Percentiles rank a stretch among this genome's conserved stretches.
phyloP scores from a whole-genome alignment of 495 filamentous ascomycete species.

The Aspergillus panamensis region DNA sequence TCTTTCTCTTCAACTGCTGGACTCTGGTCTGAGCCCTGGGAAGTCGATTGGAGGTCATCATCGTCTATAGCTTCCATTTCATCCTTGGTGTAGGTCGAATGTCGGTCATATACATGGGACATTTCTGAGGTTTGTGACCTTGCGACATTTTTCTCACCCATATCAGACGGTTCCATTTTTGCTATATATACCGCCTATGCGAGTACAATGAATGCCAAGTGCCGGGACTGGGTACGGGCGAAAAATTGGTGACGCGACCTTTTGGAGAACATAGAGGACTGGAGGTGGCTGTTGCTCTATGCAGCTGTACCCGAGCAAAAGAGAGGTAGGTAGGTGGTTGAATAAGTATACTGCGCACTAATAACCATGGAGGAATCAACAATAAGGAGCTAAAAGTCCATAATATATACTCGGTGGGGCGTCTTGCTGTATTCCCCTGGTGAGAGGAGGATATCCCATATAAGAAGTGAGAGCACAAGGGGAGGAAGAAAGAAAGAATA shows the following conservation, averaged over 20 bases:
- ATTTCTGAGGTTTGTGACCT: background rate
- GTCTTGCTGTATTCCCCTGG: too few species aligned
- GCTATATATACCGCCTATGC: background rate
- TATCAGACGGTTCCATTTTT: background rate
- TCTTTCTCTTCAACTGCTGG: slow-evolving; percentile 22
- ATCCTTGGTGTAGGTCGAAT: background rate
- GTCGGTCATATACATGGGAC: background rate
- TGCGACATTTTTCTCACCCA: background rate
- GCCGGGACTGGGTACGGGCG: background rate
- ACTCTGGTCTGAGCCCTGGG: slow-evolving; percentile 3
- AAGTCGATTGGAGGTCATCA: slow-evolving; percentile 12
- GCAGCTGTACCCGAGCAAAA: background rate
- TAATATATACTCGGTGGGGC: too few species aligned
- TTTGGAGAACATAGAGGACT: background rate
- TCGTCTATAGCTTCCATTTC: background rate
- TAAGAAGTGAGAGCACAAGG: background rate
- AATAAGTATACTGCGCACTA: too few species aligned
- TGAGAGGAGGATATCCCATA: too few species aligned
- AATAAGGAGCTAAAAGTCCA: too few species aligned
- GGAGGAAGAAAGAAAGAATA: slow-evolving; percentile 5
- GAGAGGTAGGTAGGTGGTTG: background rate
- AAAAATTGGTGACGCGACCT: background rate
- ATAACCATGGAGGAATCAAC: too few species aligned
- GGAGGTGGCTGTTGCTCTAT: background rate
- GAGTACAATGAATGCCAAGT: background rate